Evolutionary conservation across 192 early-diverging fungal genomes (phyloP), one percentile per base, ranked within the genome.

Genomic region (Backusella luteola): DNA sequence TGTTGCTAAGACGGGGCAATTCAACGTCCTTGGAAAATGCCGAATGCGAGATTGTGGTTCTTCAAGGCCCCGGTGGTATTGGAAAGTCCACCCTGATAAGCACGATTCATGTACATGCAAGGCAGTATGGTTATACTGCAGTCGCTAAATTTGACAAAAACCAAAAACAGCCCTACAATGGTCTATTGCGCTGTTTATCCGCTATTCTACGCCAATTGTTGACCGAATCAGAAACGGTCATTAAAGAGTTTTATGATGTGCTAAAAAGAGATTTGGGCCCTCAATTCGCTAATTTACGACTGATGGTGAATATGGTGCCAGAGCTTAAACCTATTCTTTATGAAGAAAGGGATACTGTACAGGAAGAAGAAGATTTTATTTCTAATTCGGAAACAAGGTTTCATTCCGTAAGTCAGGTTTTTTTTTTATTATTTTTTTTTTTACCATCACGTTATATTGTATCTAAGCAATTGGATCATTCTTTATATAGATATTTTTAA

Each of bases 121-220:
- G 79, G 17, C 68, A 76, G 4, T 46, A 42, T 49, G 79, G 79
- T 19, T 80, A 76, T 67, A 38, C 76, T 0, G 79, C 79, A 17
- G 49, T 63, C n/a, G 66, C 79, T 21, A 80, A 76, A 76, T 72
- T 80, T 15, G 74, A 76, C 39, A 56, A 68, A 34, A 72, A 73
- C 19, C 79, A 80, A 68, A 71, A 76, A 15, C 38, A 46, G 15
- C 79, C 79, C 17, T 80, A 80, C 23, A 71, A 76, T 72, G 71
- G 74, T 8, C 36, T 80, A 3, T 34, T 80, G n/a, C 69, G 46
- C 7, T 76, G 79, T 32, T 39, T 80, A 15, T 76, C 74, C 7
- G 42, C 66, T 6, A 75, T 80, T 21, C 26, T 80, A 8, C 68
- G 71, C 29, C 74, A 76, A 23, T n/a, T 80, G 6, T 34, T 80